Evolutionary conservation across 2,329 filamentous ascomycete species (phyloP).

Genomic region (Colletotrichum spaethianum): DNA sequence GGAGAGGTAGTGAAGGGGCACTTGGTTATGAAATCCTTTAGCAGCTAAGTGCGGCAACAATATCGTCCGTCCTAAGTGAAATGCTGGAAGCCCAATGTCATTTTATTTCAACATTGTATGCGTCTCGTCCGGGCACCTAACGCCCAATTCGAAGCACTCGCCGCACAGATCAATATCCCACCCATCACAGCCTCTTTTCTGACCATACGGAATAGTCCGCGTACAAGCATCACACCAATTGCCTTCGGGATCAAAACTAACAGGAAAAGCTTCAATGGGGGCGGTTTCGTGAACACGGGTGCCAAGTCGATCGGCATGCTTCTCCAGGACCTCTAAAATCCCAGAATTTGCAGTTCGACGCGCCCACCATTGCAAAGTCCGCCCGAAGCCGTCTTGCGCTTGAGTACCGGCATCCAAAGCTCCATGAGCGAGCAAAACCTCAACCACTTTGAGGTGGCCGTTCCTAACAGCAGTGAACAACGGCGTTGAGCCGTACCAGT

Average conservation of each 20-base stretch:
- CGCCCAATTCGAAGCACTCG: neutral
- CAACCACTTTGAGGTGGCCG: neutral
- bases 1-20: no score
- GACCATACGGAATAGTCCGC: no score
- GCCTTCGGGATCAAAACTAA: neutral
- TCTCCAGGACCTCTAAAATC: neutral
- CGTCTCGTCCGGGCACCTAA: neutral
- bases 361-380: neutral
- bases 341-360: neutral
- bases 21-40: no score
- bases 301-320: neutral
- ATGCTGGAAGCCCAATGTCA: rapidly evolving
- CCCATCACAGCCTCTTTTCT: neutral
- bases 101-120: neutral
- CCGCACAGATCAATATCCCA: neutral
- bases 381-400: neutral
- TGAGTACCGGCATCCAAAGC: neutral
- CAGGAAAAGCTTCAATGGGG: neutral
- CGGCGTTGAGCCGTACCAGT: neutral
- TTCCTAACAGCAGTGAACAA: neutral
- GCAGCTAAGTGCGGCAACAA: no score
- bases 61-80: neutral
- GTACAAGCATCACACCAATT: neutral
- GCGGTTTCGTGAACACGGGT: neutral
- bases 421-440: neutral